Evolutionary conservation across 306 rosid genomes (phyloP).

Genomic region (Lagenaria siceraria): DNA sequence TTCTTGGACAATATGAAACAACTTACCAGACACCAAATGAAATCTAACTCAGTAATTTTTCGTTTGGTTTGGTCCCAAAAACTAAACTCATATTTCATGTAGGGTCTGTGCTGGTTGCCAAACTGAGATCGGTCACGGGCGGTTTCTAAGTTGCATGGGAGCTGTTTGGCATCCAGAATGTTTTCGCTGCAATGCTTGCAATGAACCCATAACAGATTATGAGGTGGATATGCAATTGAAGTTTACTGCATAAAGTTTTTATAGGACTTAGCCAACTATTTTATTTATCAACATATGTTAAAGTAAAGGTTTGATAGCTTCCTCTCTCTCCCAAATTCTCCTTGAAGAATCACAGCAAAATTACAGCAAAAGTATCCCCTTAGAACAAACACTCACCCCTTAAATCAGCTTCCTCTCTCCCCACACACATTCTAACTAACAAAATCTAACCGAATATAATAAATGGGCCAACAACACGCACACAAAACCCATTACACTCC

Average conservation of each 20-base stretch:
- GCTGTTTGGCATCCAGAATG: constrained; percentile 92
- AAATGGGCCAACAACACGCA: no score
- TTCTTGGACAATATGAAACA: neutral
- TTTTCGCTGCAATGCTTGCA: constrained; percentile 65
- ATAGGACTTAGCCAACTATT: no score
- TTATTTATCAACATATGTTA: no score
- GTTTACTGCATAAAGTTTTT: neutral
- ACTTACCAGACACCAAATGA: neutral
- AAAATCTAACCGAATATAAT: no score
- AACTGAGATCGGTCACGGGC: constrained; percentile 57
- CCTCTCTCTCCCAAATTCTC: no score
- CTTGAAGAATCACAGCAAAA: no score
- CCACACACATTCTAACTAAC: no score
- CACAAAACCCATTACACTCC: no score
- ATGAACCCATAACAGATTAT: constrained; percentile 71
- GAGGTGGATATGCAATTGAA: constrained; percentile 39
- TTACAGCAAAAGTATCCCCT: no score
- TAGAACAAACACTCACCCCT: no score
- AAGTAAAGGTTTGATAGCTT: no score
- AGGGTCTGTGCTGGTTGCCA: constrained; percentile 95
- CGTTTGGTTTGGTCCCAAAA: neutral
- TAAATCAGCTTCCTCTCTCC: no score
- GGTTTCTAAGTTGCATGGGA: constrained; percentile 67
- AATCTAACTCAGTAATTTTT: neutral
- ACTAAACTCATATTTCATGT: constrained; percentile 15